Evolutionary conservation across 345 rosid genomes (phyloP), one percentile per base, ranked within the genome.

Genomic region (Eucalyptus marginata): DNA sequence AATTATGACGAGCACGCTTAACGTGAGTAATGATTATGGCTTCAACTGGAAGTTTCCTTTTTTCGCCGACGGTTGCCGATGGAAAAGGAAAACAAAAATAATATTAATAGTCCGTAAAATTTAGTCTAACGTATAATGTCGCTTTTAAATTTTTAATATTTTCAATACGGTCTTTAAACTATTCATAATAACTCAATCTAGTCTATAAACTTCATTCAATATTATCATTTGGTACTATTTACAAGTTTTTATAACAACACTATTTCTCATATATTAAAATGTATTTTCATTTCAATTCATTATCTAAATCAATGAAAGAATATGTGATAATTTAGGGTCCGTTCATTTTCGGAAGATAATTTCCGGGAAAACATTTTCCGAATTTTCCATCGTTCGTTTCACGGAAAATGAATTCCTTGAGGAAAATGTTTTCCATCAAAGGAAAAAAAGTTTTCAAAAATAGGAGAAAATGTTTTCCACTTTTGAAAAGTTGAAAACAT

Each of bases 51-150:
- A 64, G 17, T n/a, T 64, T 20, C 58, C 20, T 16, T 64, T 7
- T 14, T 14, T 15, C 2, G 18, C 9, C 7, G 5, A n/a, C 5
- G 40, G 20, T 64, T 64, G 10, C 10, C 5, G 2, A 64, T n/a
- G 8, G 8, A 13, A n/a, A n/a, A 64, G 5, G 20, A n/a, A 29
- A 62, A 27, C 7, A 7, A 62, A 13, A 62, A 62, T 29, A 6
- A n/a, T n/a, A n/a, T 7, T 64, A 8, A 64, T 64, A 14, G 0
- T n/a, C 33, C 18, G n/a, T n/a, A n/a, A 29, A 64, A 3, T n/a
- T 64, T 64, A 3, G 5, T 29, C 16, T 4, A 14, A n/a, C 2
- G 3, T n/a, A 7, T 3, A 64, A 64, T n/a, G 20, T 64, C 0
- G 4, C 3, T n/a, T 62, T 64, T 8, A 1, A 15, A 64, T 4